phyloP scores from a whole-genome alignment of 306 rosid species.

The Fragaria vesca region DNA sequence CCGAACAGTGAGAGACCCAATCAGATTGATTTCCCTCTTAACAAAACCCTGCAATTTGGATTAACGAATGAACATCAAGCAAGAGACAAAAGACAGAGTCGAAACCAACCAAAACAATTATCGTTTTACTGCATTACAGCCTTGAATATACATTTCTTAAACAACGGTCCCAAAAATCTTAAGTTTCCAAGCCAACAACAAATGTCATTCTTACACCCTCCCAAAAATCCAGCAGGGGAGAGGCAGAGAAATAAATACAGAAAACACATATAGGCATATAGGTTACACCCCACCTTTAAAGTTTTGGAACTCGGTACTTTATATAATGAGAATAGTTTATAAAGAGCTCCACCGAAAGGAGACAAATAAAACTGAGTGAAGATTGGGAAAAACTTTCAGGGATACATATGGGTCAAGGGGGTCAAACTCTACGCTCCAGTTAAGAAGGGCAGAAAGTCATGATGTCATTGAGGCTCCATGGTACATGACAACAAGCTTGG shows the following conservation, averaged over 20 bases:
- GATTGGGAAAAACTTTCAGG: not conserved
- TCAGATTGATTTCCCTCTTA: conserved; percentile 81
- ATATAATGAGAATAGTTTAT: not conserved
- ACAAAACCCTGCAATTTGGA: conserved; percentile 76
- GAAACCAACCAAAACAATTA: conserved; percentile 6
- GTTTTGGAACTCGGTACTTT: not conserved
- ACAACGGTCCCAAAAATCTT: not conserved
- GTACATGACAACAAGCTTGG: not conserved
- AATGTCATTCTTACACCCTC: not conserved
- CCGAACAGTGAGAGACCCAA: conserved; percentile 94
- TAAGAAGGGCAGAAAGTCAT: not conserved
- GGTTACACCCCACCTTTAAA: not conserved
- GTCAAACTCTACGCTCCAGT: not conserved
- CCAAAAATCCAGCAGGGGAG: not conserved
- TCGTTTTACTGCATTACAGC: not conserved
- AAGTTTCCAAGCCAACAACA: not conserved
- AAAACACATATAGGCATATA: not conserved
- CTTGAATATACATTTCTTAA: not conserved
- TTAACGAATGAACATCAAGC: conserved; percentile 11
- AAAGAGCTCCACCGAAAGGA: not conserved
- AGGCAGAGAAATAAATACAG: not conserved
- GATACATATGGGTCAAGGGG: not conserved
- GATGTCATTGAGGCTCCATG: not conserved
- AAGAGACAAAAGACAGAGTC: not conserved
- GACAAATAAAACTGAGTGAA: not conserved